These are phyloP conservation scores for Neofusicoccum parvum DNA, from an alignment of 2,329 filamentous ascomycete genomes.

Conservation along the genomic window DNA sequence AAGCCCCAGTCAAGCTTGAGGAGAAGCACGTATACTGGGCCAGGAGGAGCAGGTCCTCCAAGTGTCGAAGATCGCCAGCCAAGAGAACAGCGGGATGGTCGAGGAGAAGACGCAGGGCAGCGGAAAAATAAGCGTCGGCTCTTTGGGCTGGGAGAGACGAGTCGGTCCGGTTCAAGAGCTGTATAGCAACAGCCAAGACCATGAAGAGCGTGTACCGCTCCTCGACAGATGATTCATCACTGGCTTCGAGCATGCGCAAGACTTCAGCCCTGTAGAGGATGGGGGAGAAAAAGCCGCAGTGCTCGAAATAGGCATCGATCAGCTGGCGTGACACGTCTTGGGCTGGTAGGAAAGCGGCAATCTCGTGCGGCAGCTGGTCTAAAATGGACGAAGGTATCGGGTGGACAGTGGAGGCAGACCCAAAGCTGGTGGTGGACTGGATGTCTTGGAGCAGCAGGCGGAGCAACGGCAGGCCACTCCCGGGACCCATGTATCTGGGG, in stretches of 20 bases:
- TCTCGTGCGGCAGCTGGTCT: not conserved
- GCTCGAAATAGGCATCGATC: not conserved
- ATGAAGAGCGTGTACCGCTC: not conserved
- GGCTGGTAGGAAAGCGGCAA: not conserved
- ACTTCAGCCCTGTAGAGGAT: not conserved
- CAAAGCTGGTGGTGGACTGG: not conserved
- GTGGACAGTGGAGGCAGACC: not conserved
- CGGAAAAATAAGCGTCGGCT: not conserved
- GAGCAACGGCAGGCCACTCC: not conserved
- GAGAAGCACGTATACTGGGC: not conserved
- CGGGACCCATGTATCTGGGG: not conserved
- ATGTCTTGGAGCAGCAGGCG: not conserved
- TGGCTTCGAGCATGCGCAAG: not conserved
- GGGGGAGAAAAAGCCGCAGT: slow-evolving; percentile 5
- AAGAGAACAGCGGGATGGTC: not conserved
- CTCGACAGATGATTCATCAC: not conserved
- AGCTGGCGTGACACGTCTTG: not conserved
- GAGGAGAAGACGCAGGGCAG: not conserved
- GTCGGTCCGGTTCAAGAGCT: not conserved
- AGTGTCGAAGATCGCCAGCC: not conserved
- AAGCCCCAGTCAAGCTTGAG: not conserved
- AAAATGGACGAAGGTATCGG: not conserved
- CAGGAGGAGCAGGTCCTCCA: not conserved
- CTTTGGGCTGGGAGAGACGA: not conserved
- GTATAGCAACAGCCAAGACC: not conserved